These are phyloP conservation scores for Casuarina equisetifolia DNA, from an alignment of 306 rosid species.

Conservation along the genomic window DNA sequence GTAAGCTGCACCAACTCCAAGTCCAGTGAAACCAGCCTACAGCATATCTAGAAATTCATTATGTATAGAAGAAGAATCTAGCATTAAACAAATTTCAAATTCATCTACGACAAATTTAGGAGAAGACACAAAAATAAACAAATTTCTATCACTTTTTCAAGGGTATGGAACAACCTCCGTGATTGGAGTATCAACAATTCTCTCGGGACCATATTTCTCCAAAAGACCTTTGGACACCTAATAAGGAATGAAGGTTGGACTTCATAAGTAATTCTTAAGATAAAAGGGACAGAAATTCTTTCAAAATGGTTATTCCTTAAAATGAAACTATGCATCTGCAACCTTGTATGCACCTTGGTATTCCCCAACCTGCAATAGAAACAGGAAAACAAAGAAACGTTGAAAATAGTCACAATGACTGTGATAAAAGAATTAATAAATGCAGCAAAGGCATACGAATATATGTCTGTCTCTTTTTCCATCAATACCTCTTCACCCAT, in stretches of 20 bases:
- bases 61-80: too few relatives aligned
- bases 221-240: slow-evolving; percentile 88
- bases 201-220: slow-evolving; percentile 97
- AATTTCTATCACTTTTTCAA: too few relatives aligned
- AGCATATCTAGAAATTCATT: slow-evolving; percentile 24
- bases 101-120: too few relatives aligned
- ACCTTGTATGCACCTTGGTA: slow-evolving; percentile 99
- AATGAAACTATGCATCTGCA: slow-evolving; percentile 10
- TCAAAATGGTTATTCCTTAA: too few relatives aligned
- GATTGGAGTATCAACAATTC: slow-evolving; percentile 97
- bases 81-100: too few relatives aligned
- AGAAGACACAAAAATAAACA: too few relatives aligned
- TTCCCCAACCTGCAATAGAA: slow-evolving; percentile 80
- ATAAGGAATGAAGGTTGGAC: not conserved
- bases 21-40: slow-evolving; percentile 99
- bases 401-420: not conserved
- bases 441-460: too few relatives aligned
- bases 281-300: not conserved
- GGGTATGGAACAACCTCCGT: slow-evolving; percentile 65
- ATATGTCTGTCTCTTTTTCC: not conserved
- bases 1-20: slow-evolving; percentile 99
- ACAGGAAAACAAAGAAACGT: slow-evolving; percentile 13
- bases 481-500: slow-evolving; percentile 92
- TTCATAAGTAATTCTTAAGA: not conserved
- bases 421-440: not conserved